Conservation (phyloP, 495 filamentous ascomycete species). For the Niebla homalea region DNA sequence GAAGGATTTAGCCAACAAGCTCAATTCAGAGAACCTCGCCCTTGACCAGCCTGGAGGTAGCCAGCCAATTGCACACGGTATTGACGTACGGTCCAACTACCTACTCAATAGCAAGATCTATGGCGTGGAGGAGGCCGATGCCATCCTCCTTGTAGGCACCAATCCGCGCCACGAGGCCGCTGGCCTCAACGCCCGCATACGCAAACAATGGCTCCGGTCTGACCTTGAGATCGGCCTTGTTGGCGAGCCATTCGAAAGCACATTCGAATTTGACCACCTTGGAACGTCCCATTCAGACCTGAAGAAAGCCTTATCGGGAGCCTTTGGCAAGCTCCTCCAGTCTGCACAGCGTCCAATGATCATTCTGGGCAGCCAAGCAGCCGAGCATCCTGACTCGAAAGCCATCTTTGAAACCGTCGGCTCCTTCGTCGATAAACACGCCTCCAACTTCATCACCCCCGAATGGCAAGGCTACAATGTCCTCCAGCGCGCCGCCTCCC, state of each 20-base stretch:
- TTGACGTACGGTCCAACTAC: slow-evolving; percentile 90
- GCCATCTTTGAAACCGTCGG: slow-evolving; percentile 84
- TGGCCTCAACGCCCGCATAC: slow-evolving; percentile 85
- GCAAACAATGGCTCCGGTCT: slow-evolving; percentile 94
- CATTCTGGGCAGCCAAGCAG: slow-evolving; percentile 77
- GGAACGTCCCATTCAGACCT: slow-evolving; percentile 62
- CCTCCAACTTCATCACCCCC: slow-evolving; percentile 67
- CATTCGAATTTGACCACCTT: slow-evolving; percentile 84
- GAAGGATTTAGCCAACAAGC: slow-evolving; percentile 91
- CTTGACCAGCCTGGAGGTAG: slow-evolving; percentile 79
- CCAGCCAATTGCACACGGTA: slow-evolving; percentile 75
- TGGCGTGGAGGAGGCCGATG: slow-evolving; percentile 87
- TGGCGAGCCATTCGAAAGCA: slow-evolving; percentile 80
- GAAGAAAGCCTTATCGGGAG: slow-evolving; percentile 71
- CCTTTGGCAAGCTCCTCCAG: slow-evolving; percentile 81
- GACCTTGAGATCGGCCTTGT: slow-evolving; percentile 88
- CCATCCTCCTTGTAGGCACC: slow-evolving; percentile 81
- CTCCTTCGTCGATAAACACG: slow-evolving; percentile 80
- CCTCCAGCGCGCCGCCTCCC: slow-evolving; percentile 82
- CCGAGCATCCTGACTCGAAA: slow-evolving; percentile 81
- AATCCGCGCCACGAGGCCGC: slow-evolving; percentile 93
- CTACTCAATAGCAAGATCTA: slow-evolving; percentile 90
- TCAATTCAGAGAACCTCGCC: slow-evolving; percentile 89
- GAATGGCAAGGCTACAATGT: slow-evolving; percentile 98
- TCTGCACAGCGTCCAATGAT: slow-evolving; percentile 91